phyloP scores from a whole-genome alignment of 768 basidiomycete species.

The Calocybe gangraenosa region DNA sequence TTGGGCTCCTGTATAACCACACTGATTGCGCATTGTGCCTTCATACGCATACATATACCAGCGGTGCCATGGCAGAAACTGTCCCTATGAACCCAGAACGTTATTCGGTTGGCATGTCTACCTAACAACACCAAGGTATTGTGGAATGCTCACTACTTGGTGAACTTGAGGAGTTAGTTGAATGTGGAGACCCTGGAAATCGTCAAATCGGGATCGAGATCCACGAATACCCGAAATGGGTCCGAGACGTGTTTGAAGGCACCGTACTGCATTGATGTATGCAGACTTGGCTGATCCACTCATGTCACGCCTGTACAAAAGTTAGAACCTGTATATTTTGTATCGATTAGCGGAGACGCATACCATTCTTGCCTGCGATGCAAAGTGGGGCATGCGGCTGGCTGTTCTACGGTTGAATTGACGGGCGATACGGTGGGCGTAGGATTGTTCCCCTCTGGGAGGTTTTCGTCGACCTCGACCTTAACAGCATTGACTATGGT shows the following conservation, averaged over 20 bases:
- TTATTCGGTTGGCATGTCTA: too few species aligned
- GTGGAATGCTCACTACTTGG: background rate
- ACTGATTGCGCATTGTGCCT: slow-evolving; percentile 28
- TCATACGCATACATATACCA: slow-evolving; percentile 27
- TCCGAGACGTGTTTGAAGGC: background rate
- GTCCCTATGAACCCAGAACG: slow-evolving; percentile 14
- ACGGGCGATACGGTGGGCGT: too few species aligned
- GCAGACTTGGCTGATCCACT: background rate
- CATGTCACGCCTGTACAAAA: background rate
- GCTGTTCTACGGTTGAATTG: too few species aligned
- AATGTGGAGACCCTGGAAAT: background rate
- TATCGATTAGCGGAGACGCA: too few species aligned
- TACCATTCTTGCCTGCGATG: too few species aligned
- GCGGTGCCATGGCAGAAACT: slow-evolving; percentile 36
- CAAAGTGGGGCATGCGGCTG: too few species aligned
- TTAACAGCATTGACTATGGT: too few species aligned
- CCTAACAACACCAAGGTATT: too few species aligned
- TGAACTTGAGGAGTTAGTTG: background rate
- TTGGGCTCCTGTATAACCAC: slow-evolving; percentile 28
- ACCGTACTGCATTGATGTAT: background rate
- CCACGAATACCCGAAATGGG: background rate
- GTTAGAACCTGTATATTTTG: background rate
- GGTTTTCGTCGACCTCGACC: too few species aligned
- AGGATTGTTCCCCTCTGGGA: too few species aligned
- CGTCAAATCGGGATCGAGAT: background rate